Conservation (phyloP, 768 basidiomycete genomes). For the Leucosporidium creatinivorum region DNA sequence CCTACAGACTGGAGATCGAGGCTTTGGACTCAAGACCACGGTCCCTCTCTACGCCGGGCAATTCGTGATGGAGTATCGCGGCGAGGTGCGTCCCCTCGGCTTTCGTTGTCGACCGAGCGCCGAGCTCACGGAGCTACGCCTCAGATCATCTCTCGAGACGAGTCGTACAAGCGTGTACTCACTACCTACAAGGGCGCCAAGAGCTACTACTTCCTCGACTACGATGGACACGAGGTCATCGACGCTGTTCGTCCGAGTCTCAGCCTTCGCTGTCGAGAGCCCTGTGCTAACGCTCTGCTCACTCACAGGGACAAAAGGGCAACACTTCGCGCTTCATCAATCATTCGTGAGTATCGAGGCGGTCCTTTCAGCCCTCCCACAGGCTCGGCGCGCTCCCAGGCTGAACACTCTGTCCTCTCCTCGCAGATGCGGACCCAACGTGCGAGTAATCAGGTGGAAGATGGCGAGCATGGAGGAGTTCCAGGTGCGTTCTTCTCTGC, state of each 20-base stretch:
- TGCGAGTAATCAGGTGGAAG: constrained; percentile 25
- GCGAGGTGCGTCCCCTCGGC: constrained; percentile 15
- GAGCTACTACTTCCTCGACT: constrained; percentile 30
- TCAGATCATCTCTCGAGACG: constrained; percentile 30
- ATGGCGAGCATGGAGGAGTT: constrained; percentile 24
- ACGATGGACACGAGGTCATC: constrained; percentile 28
- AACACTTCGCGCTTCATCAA: constrained; percentile 31
- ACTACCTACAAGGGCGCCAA: constrained; percentile 16
- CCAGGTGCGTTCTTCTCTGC: constrained; percentile 2
- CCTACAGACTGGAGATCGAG: constrained; percentile 25
- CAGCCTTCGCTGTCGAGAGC: neutral
- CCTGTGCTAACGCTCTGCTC: neutral
- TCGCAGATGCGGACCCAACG: constrained; percentile 20
- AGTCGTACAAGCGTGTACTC: constrained; percentile 24
- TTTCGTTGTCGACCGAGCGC: neutral
- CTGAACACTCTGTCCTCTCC: too few relatives aligned
- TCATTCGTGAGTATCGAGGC: constrained; percentile 11
- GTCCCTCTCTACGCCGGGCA: constrained; percentile 20
- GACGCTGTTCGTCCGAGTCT: constrained; percentile 20
- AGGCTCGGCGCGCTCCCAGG: too few relatives aligned
- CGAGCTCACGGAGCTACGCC: neutral
- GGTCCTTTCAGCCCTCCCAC: too few relatives aligned
- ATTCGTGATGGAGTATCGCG: constrained; percentile 27
- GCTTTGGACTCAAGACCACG: constrained; percentile 32
- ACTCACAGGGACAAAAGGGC: constrained; percentile 13